Percentiles rank a stretch among this genome's conserved stretches.
Evolutionary conservation across 75 land plant genomes (phyloP).

Genomic region (Azolla pinnata): DNA sequence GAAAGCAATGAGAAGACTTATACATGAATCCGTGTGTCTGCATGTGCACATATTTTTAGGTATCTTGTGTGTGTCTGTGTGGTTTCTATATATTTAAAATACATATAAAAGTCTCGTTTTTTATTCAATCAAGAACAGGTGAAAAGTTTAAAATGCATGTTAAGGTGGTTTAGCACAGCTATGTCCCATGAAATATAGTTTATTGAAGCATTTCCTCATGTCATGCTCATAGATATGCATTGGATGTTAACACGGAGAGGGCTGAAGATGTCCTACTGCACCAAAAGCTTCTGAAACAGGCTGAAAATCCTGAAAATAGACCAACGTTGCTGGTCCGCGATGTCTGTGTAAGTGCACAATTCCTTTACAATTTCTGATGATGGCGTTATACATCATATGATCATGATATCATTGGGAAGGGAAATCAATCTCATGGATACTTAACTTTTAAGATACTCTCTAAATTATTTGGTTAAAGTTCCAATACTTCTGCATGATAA

Average conservation of each 20-base stretch:
- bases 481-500: not conserved
- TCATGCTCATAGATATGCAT: slow-evolving; percentile 20
- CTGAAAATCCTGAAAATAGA: slow-evolving; percentile 13
- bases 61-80: not conserved
- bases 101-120: not conserved
- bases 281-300: slow-evolving; percentile 8
- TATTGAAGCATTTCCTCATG: not conserved
- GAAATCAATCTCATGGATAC: no score
- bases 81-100: not conserved
- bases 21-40: not conserved
- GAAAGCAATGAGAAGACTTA: not conserved
- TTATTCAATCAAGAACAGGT: not conserved
- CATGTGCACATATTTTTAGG: no score
- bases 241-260: slow-evolving; percentile 14
- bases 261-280: slow-evolving; percentile 20
- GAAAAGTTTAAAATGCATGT: not conserved
- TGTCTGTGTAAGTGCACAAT: slow-evolving; percentile 10
- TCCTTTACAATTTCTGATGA: no score
- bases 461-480: not conserved
- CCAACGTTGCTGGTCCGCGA: slow-evolving; percentile 14
- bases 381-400: no score
- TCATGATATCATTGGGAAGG: no score
- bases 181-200: not conserved
- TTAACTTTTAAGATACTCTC: not conserved
- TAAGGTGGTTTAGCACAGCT: not conserved